Base-by-base conservation (phyloP, 805 yeast genomes). In the Candida incommunis region DNA sequence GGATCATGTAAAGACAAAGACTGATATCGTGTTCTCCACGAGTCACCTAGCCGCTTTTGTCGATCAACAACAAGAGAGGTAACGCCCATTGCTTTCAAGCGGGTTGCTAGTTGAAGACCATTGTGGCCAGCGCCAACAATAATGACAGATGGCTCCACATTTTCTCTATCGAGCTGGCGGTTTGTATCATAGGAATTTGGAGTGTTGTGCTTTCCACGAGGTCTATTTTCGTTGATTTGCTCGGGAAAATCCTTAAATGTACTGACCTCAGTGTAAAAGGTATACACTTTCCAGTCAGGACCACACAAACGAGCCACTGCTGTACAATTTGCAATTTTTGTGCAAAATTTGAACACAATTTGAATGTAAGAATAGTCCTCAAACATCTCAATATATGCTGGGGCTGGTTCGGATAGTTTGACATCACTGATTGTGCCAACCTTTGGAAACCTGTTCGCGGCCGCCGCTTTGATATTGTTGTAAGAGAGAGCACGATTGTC, bases 61-160 rank as follows among this genome's bases (percentile, higher is more conserved):
- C 59, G 56, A 40, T 69, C 72, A 18, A 69, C 59, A 42, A 69
- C 63, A 41, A 69, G 56, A 1, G 65, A 54, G 42, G 63, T 61
- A 34, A 68, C 57, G 9, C 74, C 74, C 59, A 66, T 59, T 4
- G 58, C 54, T 47, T 66, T 66, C 53, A 69, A 55, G 44, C 71
- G 56, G 1, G 73, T 71, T 26, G 72, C 72, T 23, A 61, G 52
- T 25, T 65, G 64, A 23, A 69, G 53, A 2, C 73, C 73, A 48
- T 66, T 64, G 54, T 69, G 74, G 21, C 74, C 74, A 46, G 71
- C 74, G 37, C 74, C 74, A 41, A 69, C 67, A 48, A 69, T 56
- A 34, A 69, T 55, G 20, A 68, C 73, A n/a, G 62, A 43, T 3
- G 73, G 74, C 49, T 66, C 37, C 18, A 31, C 37, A 16, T 31